Evolutionary conservation across 2,329 filamentous ascomycete genomes (phyloP).

Genomic region (Aspergillus aculeatus): DNA sequence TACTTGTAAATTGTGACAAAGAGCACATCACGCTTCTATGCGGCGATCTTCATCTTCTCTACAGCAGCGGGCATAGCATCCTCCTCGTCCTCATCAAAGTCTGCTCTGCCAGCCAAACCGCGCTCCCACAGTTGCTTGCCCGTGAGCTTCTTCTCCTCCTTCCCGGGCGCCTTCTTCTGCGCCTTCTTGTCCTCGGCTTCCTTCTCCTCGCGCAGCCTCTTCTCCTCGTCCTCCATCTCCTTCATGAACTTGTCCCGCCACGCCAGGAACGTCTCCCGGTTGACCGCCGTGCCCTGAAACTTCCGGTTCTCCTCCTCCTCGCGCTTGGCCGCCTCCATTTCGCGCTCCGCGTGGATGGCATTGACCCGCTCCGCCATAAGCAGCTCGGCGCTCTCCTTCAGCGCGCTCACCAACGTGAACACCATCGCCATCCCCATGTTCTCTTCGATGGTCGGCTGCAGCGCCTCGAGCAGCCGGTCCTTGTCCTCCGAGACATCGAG

Average conservation of each 20-base stretch:
- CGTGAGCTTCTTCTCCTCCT: constrained; percentile 65
- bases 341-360: constrained; percentile 55
- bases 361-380: constrained; percentile 73
- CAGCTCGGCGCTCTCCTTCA: constrained; percentile 89
- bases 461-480: constrained; percentile 65
- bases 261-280: constrained; percentile 75
- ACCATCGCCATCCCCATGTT: constrained; percentile 98
- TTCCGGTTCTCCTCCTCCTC: constrained; percentile 95
- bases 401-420: constrained; percentile 79
- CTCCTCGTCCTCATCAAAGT: constrained; percentile 67
- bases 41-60: constrained; percentile 70
- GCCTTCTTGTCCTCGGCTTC: constrained; percentile 80
- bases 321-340: constrained; percentile 55
- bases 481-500: constrained; percentile 83
- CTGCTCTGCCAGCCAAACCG: constrained; percentile 65
- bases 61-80: constrained; percentile 58
- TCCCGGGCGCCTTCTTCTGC: constrained; percentile 71
- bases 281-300: constrained; percentile 89
- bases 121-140: constrained; percentile 77
- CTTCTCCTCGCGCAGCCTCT: constrained; percentile 65
- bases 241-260: constrained; percentile 77
- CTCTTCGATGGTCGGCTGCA: constrained; percentile 78
- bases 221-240: constrained; percentile 75
- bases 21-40: constrained; percentile 33
- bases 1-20: constrained; percentile 14